phyloP scores from a whole-genome alignment of 495 filamentous ascomycete species.

The Neurospora sp. region DNA sequence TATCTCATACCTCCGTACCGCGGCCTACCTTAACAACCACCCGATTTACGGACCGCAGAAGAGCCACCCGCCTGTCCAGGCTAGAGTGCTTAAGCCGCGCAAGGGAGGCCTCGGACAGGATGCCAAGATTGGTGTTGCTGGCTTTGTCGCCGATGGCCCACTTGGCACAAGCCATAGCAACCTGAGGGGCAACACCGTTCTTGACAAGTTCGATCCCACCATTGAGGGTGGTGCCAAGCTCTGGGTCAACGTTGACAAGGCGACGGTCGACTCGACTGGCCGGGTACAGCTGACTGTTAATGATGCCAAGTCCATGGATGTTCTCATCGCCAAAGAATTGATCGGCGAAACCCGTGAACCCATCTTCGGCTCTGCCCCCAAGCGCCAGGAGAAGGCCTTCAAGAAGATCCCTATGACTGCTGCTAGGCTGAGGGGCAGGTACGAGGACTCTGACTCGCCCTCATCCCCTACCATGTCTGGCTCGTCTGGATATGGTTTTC shows the following conservation, averaged over 20 bases:
- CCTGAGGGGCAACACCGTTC: conserved; percentile 15
- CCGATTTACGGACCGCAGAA: conserved; percentile 71
- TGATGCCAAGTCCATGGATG: conserved; percentile 33
- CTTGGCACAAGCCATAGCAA: conserved; percentile 21
- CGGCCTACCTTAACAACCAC: conserved; percentile 64
- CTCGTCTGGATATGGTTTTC: conserved; percentile 1
- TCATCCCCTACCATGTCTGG: background rate
- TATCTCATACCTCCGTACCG: conserved; percentile 70
- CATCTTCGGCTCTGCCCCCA: conserved; percentile 15
- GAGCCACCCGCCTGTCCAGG: conserved; percentile 50
- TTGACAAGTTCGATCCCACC: conserved; percentile 46
- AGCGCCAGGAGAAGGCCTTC: background rate
- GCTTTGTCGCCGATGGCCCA: conserved; percentile 31
- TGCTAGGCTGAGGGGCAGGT: background rate
- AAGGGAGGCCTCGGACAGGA: background rate
- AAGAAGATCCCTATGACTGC: background rate
- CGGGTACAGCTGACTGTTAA: conserved; percentile 42
- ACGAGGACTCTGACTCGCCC: background rate
- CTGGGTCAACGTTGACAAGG: conserved; percentile 47
- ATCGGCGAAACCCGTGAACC: conserved; percentile 20
- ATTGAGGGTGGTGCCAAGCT: conserved; percentile 58
- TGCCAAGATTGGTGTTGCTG: conserved; percentile 36
- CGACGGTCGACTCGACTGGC: conserved; percentile 51
- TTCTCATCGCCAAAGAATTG: conserved; percentile 43
- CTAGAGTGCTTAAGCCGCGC: conserved; percentile 56